Evolutionary conservation across 1,284 basidiomycete genomes (phyloP), one percentile per base, ranked within the genome.

Genomic region (Neolentinus lepideus): DNA sequence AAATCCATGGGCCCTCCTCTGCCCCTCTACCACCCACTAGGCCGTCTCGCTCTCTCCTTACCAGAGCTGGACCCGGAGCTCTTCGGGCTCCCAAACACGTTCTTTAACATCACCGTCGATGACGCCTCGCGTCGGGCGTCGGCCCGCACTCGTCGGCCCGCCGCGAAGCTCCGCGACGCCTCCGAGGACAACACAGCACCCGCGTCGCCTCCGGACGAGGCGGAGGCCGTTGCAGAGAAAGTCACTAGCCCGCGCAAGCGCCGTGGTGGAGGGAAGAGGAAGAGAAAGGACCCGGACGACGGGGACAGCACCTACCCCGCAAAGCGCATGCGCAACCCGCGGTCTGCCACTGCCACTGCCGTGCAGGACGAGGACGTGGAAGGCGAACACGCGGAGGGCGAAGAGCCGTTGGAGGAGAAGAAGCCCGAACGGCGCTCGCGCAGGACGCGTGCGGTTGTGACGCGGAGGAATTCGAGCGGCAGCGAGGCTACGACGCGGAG

Each of bases 1-100:
- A 12, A 12, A 38, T 52, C 56, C 43, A 70, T 73, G 64, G 62
- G 66, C n/a, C 74, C 77, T 1, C 74, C 77, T n/a, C 71, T 87
- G 33, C 84, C 85, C 24, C 70, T 89, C 38, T 88, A 89, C 64
- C 85, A 88, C 63, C 85, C 85, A 24, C 71, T 81, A 24, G 85
- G 84, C 1, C 69, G 69, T 6, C 73, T 88, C 46, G 85, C 86
- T 45, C 74, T 79, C 62, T 86, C 85, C 8, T 75, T 88, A 52
- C 84, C 85, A 2, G 78, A 78, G 56, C 76, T 88, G 55, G 81
- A 87, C 64, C 80, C 84, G 22, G 70, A 72, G 25, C 62, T 68
- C 16, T 77, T 82, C 62, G 84, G 84, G 47, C 63, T 72, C 52
- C 65, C 65, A 4, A 69, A 67, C 57, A 64, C 67, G 51, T 59